These are phyloP conservation scores for Cystobasidiaceae sp. DNA, from an alignment of 1,284 basidiomycete species.

Conservation along the genomic window DNA sequence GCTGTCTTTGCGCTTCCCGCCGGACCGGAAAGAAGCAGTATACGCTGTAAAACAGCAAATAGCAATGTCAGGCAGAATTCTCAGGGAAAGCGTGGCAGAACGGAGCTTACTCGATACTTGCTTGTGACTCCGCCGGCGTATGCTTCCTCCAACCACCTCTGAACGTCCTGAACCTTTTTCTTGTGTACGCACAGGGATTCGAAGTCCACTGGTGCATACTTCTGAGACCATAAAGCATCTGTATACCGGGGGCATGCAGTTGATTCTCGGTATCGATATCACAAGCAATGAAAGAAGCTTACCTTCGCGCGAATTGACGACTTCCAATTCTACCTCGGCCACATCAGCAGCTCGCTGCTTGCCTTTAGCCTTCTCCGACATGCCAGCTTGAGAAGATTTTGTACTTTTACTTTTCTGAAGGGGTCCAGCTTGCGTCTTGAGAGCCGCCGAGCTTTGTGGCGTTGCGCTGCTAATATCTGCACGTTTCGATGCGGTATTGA, in stretches of 20 bases:
- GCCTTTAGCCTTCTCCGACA: constrained; percentile 15
- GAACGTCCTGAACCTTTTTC: constrained; percentile 76
- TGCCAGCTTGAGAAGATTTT: not conserved
- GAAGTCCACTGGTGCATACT: constrained; percentile 26
- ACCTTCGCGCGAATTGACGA: constrained; percentile 19
- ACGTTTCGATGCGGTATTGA: not conserved
- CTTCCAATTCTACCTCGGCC: constrained; percentile 13
- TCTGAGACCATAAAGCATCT: constrained; percentile 27
- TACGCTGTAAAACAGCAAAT: constrained; percentile 47
- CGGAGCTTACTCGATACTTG: constrained; percentile 44
- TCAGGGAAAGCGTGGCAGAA: not conserved
- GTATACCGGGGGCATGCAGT: not conserved
- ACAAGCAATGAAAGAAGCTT: not conserved
- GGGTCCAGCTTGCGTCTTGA: not conserved
- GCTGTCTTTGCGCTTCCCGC: constrained; percentile 88
- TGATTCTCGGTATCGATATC: not conserved
- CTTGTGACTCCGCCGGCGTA: constrained; percentile 52
- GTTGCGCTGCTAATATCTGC: too few species aligned
- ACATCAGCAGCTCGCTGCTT: constrained; percentile 20
- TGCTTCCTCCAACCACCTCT: constrained; percentile 78
- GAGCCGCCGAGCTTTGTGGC: not conserved
- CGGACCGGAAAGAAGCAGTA: constrained; percentile 80
- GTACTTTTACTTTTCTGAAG: not conserved
- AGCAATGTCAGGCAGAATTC: not conserved
- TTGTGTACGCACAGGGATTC: constrained; percentile 72